phyloP scores from a whole-genome alignment of 1,139 yeast species.

The Suhomyces bokatorum region DNA sequence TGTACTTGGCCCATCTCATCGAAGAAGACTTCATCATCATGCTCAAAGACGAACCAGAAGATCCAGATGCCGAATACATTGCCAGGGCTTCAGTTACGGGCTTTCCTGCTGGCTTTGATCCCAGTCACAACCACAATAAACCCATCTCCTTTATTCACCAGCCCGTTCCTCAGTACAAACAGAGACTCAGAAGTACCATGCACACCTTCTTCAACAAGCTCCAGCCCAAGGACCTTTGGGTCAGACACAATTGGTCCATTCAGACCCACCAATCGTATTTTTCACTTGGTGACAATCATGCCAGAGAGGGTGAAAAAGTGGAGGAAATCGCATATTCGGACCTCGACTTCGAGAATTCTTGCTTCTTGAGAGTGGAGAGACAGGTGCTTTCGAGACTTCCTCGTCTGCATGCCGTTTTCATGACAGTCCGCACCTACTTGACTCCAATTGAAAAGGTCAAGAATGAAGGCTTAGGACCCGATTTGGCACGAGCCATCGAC shows the following conservation, averaged over 20 bases:
- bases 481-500: slow-evolving; percentile 58
- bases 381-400: slow-evolving; percentile 44
- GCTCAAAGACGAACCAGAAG: slow-evolving; percentile 35
- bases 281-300: slow-evolving; percentile 35
- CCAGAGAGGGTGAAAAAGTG: slow-evolving; percentile 31
- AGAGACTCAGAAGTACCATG: slow-evolving; percentile 38
- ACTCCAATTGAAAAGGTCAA: slow-evolving; percentile 39
- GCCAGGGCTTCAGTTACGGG: slow-evolving; percentile 39
- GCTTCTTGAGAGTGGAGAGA: slow-evolving; percentile 43
- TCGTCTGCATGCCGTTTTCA: slow-evolving; percentile 36
- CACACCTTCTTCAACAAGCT: slow-evolving; percentile 39
- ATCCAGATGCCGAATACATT: slow-evolving; percentile 37
- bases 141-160: slow-evolving; percentile 42
- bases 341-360: slow-evolving; percentile 38
- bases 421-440: slow-evolving; percentile 45
- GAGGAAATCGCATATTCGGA: slow-evolving; percentile 26
- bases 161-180: slow-evolving; percentile 44
- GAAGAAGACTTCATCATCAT: slow-evolving; percentile 45
- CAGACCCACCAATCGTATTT: slow-evolving; percentile 36
- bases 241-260: slow-evolving; percentile 44
- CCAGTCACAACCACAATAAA: slow-evolving; percentile 32
- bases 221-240: slow-evolving; percentile 41
- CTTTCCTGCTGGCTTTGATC: slow-evolving; percentile 48
- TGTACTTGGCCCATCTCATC: slow-evolving; percentile 29
- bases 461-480: slow-evolving; percentile 39